Evolutionary conservation across 495 filamentous ascomycete genomes (phyloP).

Genomic region (Penicillium silybi): DNA sequence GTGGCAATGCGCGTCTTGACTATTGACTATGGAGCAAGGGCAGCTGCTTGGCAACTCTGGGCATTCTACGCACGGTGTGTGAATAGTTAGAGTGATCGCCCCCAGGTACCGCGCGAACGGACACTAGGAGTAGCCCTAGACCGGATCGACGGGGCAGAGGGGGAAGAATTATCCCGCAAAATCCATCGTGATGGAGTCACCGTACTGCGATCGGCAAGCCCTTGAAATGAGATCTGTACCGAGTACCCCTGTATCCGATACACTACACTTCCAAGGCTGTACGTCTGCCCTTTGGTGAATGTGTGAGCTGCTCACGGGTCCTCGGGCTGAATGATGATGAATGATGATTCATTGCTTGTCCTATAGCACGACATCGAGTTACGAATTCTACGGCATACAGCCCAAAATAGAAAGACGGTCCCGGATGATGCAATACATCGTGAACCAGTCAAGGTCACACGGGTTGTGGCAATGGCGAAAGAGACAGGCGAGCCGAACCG

Average conservation of each 20-base stretch:
- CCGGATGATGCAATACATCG: constrained; percentile 18
- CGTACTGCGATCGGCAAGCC: constrained; percentile 13
- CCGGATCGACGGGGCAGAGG: constrained; percentile 13
- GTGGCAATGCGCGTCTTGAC: too few relatives aligned
- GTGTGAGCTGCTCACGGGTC: constrained; percentile 9
- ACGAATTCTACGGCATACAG: background rate
- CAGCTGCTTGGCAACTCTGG: constrained; percentile 2
- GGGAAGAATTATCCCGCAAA: constrained; percentile 24
- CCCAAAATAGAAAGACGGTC: background rate
- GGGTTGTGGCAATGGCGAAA: constrained; percentile 10
- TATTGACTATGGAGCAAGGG: background rate
- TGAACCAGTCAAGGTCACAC: constrained; percentile 15
- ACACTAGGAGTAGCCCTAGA: constrained; percentile 13
- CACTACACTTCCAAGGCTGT: too few relatives aligned
- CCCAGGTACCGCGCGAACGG: constrained; percentile 20
- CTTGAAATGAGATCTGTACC: background rate
- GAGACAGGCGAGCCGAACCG: constrained; percentile 7
- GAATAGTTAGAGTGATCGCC: constrained; percentile 15
- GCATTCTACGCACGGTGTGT: constrained; percentile 11
- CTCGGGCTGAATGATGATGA: constrained; percentile 7
- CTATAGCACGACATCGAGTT: constrained; percentile 3
- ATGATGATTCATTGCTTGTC: constrained; percentile 5
- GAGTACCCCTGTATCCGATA: background rate
- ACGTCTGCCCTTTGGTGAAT: background rate
- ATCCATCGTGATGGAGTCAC: constrained; percentile 19